Evolutionary conservation across 1,284 basidiomycete genomes (phyloP).

Genomic region (Thelephora terrestris): DNA sequence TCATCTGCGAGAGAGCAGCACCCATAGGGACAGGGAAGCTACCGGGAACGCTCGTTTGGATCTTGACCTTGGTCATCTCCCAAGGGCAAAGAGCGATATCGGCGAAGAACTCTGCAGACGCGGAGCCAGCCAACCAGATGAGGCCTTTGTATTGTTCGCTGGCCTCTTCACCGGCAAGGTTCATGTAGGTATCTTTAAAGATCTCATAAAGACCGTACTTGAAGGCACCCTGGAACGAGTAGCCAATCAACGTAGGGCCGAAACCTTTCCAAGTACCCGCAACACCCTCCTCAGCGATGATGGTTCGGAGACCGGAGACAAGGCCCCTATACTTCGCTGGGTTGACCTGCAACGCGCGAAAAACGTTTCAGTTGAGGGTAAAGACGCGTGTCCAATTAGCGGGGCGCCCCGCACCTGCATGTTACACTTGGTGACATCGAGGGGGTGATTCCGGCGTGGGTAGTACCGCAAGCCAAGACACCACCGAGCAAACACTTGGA

Average conservation of each 20-base stretch:
- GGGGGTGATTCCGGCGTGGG: slow-evolving; percentile 88
- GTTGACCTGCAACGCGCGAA: slow-evolving; percentile 45
- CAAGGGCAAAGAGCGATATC: slow-evolving; percentile 80
- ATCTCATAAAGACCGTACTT: slow-evolving; percentile 95
- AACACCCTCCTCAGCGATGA: slow-evolving; percentile 76
- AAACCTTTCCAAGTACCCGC: slow-evolving; percentile 91
- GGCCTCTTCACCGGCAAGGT: slow-evolving; percentile 78
- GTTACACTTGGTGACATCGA: slow-evolving; percentile 96
- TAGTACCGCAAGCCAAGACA: slow-evolving; percentile 86
- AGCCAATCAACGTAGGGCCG: slow-evolving; percentile 86
- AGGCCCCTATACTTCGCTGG: slow-evolving; percentile 72
- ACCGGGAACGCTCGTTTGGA: slow-evolving; percentile 63
- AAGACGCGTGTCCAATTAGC: neutral
- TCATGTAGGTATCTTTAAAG: slow-evolving; percentile 91
- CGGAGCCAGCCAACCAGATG: slow-evolving; percentile 92
- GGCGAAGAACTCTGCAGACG: slow-evolving; percentile 92
- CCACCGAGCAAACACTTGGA: slow-evolving; percentile 82
- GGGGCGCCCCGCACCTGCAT: slow-evolving; percentile 72
- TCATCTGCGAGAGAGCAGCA: slow-evolving; percentile 62
- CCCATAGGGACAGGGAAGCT: slow-evolving; percentile 68
- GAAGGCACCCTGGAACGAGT: slow-evolving; percentile 93
- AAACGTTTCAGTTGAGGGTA: neutral
- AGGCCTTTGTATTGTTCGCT: slow-evolving; percentile 81
- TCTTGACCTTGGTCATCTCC: slow-evolving; percentile 82
- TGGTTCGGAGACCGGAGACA: slow-evolving; percentile 58